Percentiles rank a stretch among this genome's conserved stretches.
Conservation (phyloP, 1,284 basidiomycete species). For the Apiotrichum brassicae region DNA sequence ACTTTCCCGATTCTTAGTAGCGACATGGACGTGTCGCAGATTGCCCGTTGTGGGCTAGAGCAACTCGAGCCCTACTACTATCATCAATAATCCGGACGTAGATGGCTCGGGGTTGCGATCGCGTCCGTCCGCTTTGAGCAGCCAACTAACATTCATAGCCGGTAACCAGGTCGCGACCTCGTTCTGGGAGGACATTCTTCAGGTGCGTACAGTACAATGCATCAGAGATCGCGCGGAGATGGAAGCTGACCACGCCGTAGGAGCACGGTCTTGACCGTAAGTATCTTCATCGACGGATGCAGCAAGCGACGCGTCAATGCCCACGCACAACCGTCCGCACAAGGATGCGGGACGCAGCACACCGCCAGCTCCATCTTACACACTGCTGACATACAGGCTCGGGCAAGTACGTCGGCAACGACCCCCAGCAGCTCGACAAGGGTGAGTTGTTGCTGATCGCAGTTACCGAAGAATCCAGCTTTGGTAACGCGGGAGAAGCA, state of each 20-base stretch:
- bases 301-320: too few relatives aligned
- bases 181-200: conserved; percentile 45
- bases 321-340: too few relatives aligned
- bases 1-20: too few relatives aligned
- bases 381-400: conserved; percentile 18
- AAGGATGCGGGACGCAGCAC: too few relatives aligned
- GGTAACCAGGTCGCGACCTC: conserved; percentile 43
- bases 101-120: background rate
- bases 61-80: too few relatives aligned
- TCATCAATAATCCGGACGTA: too few relatives aligned
- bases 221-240: too few relatives aligned
- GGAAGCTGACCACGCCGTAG: conserved; percentile 16
- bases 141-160: conserved; percentile 17
- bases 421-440: conserved; percentile 37
- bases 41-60: too few relatives aligned
- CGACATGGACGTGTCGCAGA: too few relatives aligned
- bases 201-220: conserved; percentile 29
- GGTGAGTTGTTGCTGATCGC: conserved; percentile 16
- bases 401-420: conserved; percentile 40
- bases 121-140: background rate
- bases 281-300: conserved; percentile 11
- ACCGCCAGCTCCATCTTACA: too few relatives aligned
- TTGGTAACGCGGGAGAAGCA: too few relatives aligned
- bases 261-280: conserved; percentile 41
- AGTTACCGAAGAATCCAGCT: too few relatives aligned